Conservation (phyloP, 345 rosid species). For the Mallotus nudiflorus region DNA sequence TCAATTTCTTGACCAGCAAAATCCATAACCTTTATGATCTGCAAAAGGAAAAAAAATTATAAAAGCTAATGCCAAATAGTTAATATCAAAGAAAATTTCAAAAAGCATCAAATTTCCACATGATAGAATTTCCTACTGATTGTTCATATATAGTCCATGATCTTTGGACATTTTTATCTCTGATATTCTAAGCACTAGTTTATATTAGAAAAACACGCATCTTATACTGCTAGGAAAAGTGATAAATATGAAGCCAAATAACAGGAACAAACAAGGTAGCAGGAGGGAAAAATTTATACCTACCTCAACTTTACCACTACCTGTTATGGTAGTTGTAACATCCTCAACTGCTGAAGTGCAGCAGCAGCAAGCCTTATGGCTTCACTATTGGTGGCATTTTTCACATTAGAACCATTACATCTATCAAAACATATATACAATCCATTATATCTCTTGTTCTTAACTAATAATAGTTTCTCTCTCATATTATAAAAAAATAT, state of each 20-base stretch:
- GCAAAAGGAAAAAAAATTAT: slow-evolving; percentile 12
- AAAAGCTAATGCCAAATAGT: not conserved
- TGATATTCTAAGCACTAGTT: too few relatives aligned
- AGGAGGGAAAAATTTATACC: slow-evolving; percentile 8
- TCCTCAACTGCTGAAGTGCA: slow-evolving; percentile 82
- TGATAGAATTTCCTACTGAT: not conserved
- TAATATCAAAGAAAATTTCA: not conserved
- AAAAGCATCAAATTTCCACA: not conserved
- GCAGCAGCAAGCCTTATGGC: slow-evolving; percentile 77
- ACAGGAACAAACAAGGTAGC: too few relatives aligned
- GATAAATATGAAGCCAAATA: too few relatives aligned
- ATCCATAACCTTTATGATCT: slow-evolving; percentile 80
- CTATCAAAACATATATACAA: slow-evolving; percentile 25
- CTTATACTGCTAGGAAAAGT: too few relatives aligned
- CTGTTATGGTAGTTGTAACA: slow-evolving; percentile 59
- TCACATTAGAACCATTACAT: slow-evolving; percentile 18
- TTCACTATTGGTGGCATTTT: slow-evolving; percentile 47
- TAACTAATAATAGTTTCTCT: not conserved
- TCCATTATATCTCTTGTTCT: slow-evolving; percentile 2
- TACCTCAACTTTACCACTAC: slow-evolving; percentile 82
- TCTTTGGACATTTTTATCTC: too few relatives aligned
- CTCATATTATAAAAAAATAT: not conserved
- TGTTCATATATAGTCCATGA: not conserved
- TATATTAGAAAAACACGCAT: too few relatives aligned
- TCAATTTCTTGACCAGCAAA: slow-evolving; percentile 86